Percentiles rank a stretch among this genome's conserved stretches.
These are phyloP conservation scores for Kockiozyma suomiensis DNA, from an alignment of 805 yeast genomes.

Conservation along the genomic window DNA sequence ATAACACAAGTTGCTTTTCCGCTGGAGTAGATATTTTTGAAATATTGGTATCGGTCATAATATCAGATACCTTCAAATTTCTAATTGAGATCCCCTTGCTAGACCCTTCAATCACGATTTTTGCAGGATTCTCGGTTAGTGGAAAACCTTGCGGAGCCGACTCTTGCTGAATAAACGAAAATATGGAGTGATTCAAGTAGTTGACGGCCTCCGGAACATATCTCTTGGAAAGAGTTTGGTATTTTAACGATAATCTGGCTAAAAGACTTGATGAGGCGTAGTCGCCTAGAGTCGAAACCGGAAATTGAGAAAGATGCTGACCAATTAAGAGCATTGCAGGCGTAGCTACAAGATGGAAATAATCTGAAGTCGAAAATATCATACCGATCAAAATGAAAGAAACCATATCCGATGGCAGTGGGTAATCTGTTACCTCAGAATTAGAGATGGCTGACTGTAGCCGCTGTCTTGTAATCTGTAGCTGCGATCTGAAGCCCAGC, in stretches of 20 bases:
- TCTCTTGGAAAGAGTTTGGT: slow-evolving; percentile 80
- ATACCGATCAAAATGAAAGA: slow-evolving; percentile 72
- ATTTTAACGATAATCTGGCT: slow-evolving; percentile 64
- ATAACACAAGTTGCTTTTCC: slow-evolving; percentile 25
- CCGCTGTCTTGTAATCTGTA: slow-evolving; percentile 58
- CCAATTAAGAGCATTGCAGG: slow-evolving; percentile 76
- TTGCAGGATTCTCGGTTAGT: slow-evolving; percentile 1
- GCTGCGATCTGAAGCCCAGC: slow-evolving; percentile 59
- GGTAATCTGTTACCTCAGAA: slow-evolving; percentile 21
- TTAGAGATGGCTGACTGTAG: slow-evolving; percentile 41
- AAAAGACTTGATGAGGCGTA: slow-evolving; percentile 65
- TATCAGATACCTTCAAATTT: slow-evolving; percentile 20
- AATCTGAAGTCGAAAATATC: slow-evolving; percentile 91
- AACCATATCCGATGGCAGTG: slow-evolving; percentile 54
- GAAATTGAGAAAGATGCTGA: slow-evolving; percentile 63
- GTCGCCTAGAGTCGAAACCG: slow-evolving; percentile 46
- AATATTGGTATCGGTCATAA: slow-evolving; percentile 21
- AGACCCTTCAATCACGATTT: slow-evolving; percentile 7
- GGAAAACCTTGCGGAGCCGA: slow-evolving; percentile 23
- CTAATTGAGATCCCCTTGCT: slow-evolving; percentile 3
- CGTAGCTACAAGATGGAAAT: slow-evolving; percentile 87
- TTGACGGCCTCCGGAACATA: slow-evolving; percentile 71
- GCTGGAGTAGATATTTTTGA: slow-evolving; percentile 13
- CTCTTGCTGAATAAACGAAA: slow-evolving; percentile 42
- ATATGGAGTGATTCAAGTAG: slow-evolving; percentile 38